Evolutionary conservation across 352 stramenopile species (phyloP), one percentile per base, ranked within the genome.

Genomic region (Phytophthora uliginosa): DNA sequence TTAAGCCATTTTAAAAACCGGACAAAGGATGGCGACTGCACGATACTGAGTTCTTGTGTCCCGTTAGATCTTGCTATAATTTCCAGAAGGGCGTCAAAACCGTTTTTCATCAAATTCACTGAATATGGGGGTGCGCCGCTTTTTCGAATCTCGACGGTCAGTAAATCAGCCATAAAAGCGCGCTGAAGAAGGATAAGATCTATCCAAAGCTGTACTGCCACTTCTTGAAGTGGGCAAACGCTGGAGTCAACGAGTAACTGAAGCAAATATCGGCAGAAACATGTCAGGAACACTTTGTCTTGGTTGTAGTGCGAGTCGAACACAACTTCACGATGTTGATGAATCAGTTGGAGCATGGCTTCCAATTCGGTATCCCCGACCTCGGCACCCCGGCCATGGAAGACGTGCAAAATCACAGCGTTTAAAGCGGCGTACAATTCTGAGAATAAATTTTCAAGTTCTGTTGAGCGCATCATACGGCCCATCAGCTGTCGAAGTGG

Each of bases 61-160:
- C 69, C 42, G 17, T 71, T 59, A n/a, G 28, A 45, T 18, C 12
- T 33, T 55, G n/a, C 48, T 26, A 12, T 24, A 31, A 51, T 85
- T 20, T 90, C 75, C 10, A 92, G 69, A 8, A 94, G 61, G 7
- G 81, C 72, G 12, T 94, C 85, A 62, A 94, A 94, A 0, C 87
- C 87, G 38, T 88, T 92, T 63, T 94, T 94, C 78, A 93, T 90
- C 67, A 94, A 56, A 52, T 94, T 93, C 34, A 94, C 77, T 4
- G 85, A 86, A 69, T 94, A 94, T 8, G 81, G 75, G 4, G 84
- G 68, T 2, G 72, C 73, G 0, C 81, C 84, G 42, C 72, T 57
- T 63, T 81, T 81, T 12, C 84, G 79, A 56, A 94, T 90, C 40
- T 92, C 85, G 1, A 94, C 74, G 5, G 82, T 92, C 12, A 94